Evolutionary conservation across 352 stramenopile genomes (phyloP), one percentile per base, ranked within the genome.

Genomic region (Aphanomyces euteiches): DNA sequence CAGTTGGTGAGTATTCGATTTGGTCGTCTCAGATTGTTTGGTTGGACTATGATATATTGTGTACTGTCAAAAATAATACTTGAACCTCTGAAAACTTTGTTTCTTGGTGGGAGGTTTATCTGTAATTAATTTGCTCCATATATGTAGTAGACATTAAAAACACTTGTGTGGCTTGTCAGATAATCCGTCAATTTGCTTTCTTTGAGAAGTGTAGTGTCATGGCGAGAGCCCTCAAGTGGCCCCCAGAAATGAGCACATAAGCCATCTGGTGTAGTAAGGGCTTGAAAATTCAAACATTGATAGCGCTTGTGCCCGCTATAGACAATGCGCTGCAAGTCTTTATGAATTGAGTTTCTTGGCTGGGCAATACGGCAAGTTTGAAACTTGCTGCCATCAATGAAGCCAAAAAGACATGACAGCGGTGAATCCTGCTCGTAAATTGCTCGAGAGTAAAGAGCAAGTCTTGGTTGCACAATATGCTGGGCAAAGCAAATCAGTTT

Each of bases 381-480:
- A 67, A 67, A 57, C 3, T 67, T 67, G n/a, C 17, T 67, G 15
- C 59, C 59, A 7, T 67, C 59, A 67, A 56, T 53, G 19, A 67
- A 67, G 12, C 15, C 47, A 53, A 53, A 67, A 2, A 67, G 38
- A 41, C 19, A 56, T 10, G 19, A 21, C 6, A 67, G 38, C 10
- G 8, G 38, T 47, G 17, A 1, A 17, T 10, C 17, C 41, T 66
- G 48, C n/a, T 10, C 8, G 8, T 66, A 8, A 54, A 66, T 48
- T 56, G 57, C 57, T 53, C 8, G n/a, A 19, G 57, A n/a, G 53
- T 50, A 66, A 21, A 53, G 8, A 56, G 2, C 38, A 1, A 66
- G n/a, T 28, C 57, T 15, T 50, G 43, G 17, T 2, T 12, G 1
- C 17, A n/a, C 17, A 2, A 50, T n/a, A 12, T 12, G 10, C 17